Evolutionary conservation across 495 filamentous ascomycete species (phyloP), one percentile per base, ranked within the genome.

Genomic region (Staphylotrichum longicolle): DNA sequence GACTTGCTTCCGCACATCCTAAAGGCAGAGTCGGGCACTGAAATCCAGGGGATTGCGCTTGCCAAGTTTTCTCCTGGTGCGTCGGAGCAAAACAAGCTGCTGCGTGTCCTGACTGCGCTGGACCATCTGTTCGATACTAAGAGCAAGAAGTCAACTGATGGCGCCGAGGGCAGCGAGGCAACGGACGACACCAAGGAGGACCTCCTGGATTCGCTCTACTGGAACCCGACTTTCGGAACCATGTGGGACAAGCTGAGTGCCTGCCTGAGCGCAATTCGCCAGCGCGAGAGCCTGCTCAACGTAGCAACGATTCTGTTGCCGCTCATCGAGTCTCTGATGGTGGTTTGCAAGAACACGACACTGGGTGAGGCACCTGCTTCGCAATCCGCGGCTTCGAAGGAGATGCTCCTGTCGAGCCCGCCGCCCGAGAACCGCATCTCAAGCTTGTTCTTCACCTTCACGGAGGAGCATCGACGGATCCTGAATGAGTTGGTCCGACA

Each of bases 401-500:
- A 93, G 54, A 78, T 92, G 67, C 83, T 87, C 30, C 76, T 91
- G 27, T 84, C 87, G 40, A 95, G 87, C 65, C 85, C 90, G n/a
- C 83, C 89, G 30, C 86, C 88, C 7, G 93, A 93, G 69, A 82
- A 88, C 49, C 86, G 83, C 56, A 91, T 96, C 79, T 91, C 96
- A 62, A 88, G 81, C 52, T 77, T 99, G 45, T 99, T 99, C 85
- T 99, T 98, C 83, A 91, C 85, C 45, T 99, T 99, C 68, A 99
- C 94, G 0, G 93, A 97, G 71, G 93, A 98, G 61, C 94, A 99
- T 74, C 90, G 94, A 64, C 96, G 96, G 70, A 97, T 99, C 59
- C 83, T 99, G 57, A 99, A 99, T 70, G 95, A 98, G 68, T 87
- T 99, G 60, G 95, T 99, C 62, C 89, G 94, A 41, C 89, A 95